These are phyloP conservation scores for Glycyrrhiza uralensis DNA, from an alignment of 306 rosid genomes.

Conservation along the genomic window DNA sequence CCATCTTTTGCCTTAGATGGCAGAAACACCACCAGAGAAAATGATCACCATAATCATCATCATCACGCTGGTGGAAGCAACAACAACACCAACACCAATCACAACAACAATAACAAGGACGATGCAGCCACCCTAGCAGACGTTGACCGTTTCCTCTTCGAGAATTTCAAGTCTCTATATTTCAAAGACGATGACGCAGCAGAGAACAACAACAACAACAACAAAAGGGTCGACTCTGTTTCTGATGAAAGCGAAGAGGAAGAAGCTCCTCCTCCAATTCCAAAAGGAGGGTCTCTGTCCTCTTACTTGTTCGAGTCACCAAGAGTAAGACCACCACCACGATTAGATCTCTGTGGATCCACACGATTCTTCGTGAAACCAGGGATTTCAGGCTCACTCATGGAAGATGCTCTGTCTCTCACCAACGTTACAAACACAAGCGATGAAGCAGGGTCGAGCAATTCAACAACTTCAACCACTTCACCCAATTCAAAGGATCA, in stretches of 20 bases:
- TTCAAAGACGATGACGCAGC: conserved; percentile 38
- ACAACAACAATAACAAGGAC: neutral
- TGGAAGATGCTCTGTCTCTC: conserved; percentile 42
- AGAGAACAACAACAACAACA: neutral
- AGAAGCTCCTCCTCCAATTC: neutral
- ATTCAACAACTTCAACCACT: neutral
- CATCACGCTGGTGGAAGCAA: neutral
- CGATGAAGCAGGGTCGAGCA: conserved; percentile 41
- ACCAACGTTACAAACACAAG: conserved; percentile 28
- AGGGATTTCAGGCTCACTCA: conserved; percentile 40
- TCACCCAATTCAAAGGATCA: neutral
- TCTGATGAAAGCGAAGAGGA: neutral
- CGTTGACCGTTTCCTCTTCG: conserved; percentile 70
- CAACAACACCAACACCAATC: no score
- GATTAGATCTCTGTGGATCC: neutral
- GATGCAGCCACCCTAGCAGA: conserved; percentile 74
- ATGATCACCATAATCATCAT: no score
- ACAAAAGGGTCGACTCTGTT: neutral
- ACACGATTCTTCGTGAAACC: conserved; percentile 45
- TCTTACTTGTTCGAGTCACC: conserved; percentile 37
- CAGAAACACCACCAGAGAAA: no score
- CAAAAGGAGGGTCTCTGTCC: neutral
- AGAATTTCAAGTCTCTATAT: conserved; percentile 74
- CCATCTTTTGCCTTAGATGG: conserved; percentile 55
- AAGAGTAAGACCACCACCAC: conserved; percentile 18